These are phyloP conservation scores for Stygiomarasmius scandens DNA, from an alignment of 1,284 basidiomycete species.

Conservation along the genomic window DNA sequence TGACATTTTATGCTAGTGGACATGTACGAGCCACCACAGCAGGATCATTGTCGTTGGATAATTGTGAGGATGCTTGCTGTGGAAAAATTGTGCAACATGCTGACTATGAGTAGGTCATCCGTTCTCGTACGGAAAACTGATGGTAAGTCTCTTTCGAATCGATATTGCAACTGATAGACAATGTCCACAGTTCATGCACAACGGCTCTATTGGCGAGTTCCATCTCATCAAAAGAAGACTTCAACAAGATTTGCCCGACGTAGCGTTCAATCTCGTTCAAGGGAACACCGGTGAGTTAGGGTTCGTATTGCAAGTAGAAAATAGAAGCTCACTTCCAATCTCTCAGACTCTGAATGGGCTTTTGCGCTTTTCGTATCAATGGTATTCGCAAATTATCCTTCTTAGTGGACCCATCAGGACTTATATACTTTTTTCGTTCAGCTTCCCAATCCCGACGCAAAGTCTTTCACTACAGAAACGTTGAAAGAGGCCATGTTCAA, in stretches of 20 bases:
- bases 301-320: no score
- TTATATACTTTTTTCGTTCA: constrained; percentile 36
- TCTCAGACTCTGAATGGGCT: constrained; percentile 89
- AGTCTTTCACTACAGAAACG: constrained; percentile 62
- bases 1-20: constrained; percentile 50
- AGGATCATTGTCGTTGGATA: constrained; percentile 86
- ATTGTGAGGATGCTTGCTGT: constrained; percentile 52
- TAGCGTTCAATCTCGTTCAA: constrained; percentile 82
- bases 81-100: not conserved
- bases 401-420: constrained; percentile 12
- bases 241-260: constrained; percentile 76
- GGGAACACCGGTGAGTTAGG: constrained; percentile 90
- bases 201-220: constrained; percentile 88
- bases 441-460: constrained; percentile 81
- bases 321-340: no score
- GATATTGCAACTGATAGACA: not conserved
- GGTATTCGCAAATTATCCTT: constrained; percentile 39
- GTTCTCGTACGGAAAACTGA: constrained; percentile 84
- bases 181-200: constrained; percentile 86
- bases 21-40: constrained; percentile 91
- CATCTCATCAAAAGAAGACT: constrained; percentile 78
- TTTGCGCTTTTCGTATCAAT: constrained; percentile 91
- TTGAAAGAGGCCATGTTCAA: constrained; percentile 84
- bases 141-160: constrained; percentile 55
- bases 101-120: constrained; percentile 58